Base-by-base conservation (phyloP, 257 asterid species). In the Oldenlandia corymbosa region DNA sequence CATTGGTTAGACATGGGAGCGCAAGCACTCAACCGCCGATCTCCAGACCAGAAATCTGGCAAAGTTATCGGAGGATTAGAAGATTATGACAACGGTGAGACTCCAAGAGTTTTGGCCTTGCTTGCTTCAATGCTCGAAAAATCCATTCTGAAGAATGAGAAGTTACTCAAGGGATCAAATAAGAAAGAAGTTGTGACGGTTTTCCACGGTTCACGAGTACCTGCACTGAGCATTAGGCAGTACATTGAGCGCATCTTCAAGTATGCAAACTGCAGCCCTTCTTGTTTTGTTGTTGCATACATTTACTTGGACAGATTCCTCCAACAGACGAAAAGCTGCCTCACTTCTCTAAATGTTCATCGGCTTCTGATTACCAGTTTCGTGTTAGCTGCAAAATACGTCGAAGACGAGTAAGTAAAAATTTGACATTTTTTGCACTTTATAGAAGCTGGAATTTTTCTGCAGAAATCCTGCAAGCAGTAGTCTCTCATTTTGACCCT, bases 331-430 rank as follows among this genome's bases (percentile, higher is more conserved):
- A 68, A 49, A 63, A 47, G 65, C 23, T 62, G 43, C 12, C 67
- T 79, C 0, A 79, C 78, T 6, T 72, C 80, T 17, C 83, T 79
- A 58, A 75, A 72, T 24, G 76, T 58, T 64, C 83, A 79, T 28
- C 83, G 83, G 47, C 76, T 75, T 66, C 60, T 79, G 10, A 79
- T 79, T 28, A 79, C 83, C 12, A 13, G 71, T 66, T 45, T 68
- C 51, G 42, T 75, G 64, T 59, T 79, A 58, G 83, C 83, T 57
- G 71, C 69, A 50, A 79, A 79, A 71, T 75, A 65, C 53, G 64
- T 79, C 1, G 83, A 79, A 62, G 83, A 79, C 47, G 74, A 68
- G 83, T 79, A 68, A 69, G 80, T n/a, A n/a, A n/a, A n/a, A n/a
- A n/a, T n/a, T n/a, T n/a, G n/a, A n/a, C n/a, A n/a, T n/a, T n/a